phyloP scores from a whole-genome alignment of 2,329 filamentous ascomycete genomes.

The Dactylellina haptotyla region DNA sequence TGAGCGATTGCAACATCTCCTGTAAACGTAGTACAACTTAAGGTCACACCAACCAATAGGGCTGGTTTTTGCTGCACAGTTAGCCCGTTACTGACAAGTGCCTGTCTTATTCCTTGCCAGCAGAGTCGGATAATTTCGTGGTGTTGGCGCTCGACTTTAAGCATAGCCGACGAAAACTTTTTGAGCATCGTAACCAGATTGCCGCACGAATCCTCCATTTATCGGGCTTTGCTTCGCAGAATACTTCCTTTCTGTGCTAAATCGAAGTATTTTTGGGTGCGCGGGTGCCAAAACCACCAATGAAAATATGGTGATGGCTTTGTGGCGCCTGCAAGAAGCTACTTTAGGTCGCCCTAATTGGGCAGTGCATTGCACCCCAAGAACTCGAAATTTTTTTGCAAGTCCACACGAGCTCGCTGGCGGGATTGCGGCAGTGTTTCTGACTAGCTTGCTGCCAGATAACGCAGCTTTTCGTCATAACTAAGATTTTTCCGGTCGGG shows the following conservation, averaged over 20 bases:
- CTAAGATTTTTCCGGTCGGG: neutral
- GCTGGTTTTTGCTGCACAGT: too few relatives aligned
- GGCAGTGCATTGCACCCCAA: constrained; percentile 7
- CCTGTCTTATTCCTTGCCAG: too few relatives aligned
- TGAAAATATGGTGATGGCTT: neutral
- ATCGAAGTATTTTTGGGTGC: neutral
- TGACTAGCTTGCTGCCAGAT: neutral
- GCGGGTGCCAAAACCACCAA: neutral
- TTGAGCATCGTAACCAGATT: too few relatives aligned
- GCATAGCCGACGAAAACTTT: too few relatives aligned
- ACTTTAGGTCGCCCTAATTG: neutral
- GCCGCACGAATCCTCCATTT: too few relatives aligned
- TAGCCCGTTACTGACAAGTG: too few relatives aligned
- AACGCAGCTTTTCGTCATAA: neutral
- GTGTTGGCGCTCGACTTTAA: too few relatives aligned
- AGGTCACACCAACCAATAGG: too few relatives aligned
- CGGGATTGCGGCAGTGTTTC: neutral
- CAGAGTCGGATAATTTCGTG: too few relatives aligned
- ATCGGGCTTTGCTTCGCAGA: too few relatives aligned
- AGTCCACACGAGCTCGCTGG: neutral
- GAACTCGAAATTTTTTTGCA: neutral
- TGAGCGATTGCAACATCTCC: neutral
- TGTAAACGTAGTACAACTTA: neutral
- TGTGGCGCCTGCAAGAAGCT: neutral
- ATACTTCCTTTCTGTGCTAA: neutral